Evolutionary conservation across 345 rosid genomes (phyloP).

Genomic region (Leavenworthia alabamica): DNA sequence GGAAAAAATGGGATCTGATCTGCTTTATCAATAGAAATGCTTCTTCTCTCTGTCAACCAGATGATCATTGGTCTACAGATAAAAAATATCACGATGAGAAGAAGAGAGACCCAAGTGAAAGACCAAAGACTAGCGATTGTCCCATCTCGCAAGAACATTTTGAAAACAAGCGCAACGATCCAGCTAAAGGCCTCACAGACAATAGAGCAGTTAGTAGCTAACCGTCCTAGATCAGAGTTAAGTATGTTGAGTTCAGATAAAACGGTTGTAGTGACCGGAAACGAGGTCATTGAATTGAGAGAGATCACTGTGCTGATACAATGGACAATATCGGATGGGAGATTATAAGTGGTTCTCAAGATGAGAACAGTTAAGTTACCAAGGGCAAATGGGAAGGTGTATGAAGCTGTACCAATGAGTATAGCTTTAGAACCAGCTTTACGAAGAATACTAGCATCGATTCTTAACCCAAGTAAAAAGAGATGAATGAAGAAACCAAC

Average conservation of each 20-base stretch:
- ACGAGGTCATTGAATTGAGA: conserved; percentile 28
- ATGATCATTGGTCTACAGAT: conserved; percentile 26
- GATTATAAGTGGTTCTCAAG: conserved; percentile 1
- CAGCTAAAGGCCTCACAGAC: conserved; percentile 30
- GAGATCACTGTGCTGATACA: conserved; percentile 26
- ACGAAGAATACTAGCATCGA: conserved; percentile 27
- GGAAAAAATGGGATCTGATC: conserved; percentile 25
- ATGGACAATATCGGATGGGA: background rate
- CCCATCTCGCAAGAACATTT: conserved; percentile 2
- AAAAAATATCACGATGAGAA: background rate
- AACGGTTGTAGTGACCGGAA: conserved; percentile 31
- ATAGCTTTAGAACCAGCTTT: conserved; percentile 33
- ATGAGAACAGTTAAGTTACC: conserved; percentile 21
- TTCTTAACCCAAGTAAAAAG: conserved; percentile 27
- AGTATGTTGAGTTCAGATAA: conserved; percentile 32
- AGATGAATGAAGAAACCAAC: conserved; percentile 33
- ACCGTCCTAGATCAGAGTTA: conserved; percentile 34
- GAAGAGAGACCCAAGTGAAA: background rate
- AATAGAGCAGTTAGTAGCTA: conserved; percentile 33
- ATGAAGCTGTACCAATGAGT: conserved; percentile 26
- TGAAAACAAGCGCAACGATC: conserved; percentile 9
- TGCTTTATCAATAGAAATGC: background rate
- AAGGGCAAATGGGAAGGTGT: conserved; percentile 19
- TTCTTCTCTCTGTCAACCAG: conserved; percentile 25
- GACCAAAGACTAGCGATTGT: conserved; percentile 13